A percentile compares a stretch with the other conserved stretches of the same genome.
Evolutionary conservation across 805 yeast species (phyloP).

Genomic region (Kuraishia ogatae): DNA sequence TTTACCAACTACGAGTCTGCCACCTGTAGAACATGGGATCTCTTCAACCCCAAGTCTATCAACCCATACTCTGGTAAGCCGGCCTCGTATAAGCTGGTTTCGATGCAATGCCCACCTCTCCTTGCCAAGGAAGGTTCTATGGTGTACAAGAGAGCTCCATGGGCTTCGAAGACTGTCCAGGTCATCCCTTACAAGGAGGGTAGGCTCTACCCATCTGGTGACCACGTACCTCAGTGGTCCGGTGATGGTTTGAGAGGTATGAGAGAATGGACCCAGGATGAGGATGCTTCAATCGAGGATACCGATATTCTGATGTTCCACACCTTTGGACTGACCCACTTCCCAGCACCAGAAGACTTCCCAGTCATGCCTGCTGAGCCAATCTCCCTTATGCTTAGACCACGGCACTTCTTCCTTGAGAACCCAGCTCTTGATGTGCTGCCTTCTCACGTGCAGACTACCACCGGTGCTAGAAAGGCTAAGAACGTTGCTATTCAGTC

Average conservation of each 20-base stretch:
- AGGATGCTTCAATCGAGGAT: slow-evolving; percentile 46
- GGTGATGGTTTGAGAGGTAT: slow-evolving; percentile 62
- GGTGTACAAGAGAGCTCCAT: slow-evolving; percentile 75
- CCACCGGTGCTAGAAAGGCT: slow-evolving; percentile 31
- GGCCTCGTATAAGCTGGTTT: slow-evolving; percentile 67
- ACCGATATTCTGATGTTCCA: slow-evolving; percentile 72
- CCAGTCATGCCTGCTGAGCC: slow-evolving; percentile 87
- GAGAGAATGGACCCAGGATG: slow-evolving; percentile 63
- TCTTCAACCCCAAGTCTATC: slow-evolving; percentile 60
- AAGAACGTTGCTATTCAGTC: slow-evolving; percentile 30
- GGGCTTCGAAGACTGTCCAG: slow-evolving; percentile 61
- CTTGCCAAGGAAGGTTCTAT: slow-evolving; percentile 68
- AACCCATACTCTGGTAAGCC: slow-evolving; percentile 70
- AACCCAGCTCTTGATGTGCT: slow-evolving; percentile 71
- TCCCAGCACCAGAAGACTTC: slow-evolving; percentile 87
- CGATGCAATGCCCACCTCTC: slow-evolving; percentile 64
- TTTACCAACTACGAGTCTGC: slow-evolving; percentile 50
- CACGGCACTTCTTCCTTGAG: slow-evolving; percentile 69
- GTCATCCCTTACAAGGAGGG: slow-evolving; percentile 70
- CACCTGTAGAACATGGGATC: slow-evolving; percentile 70
- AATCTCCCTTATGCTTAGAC: slow-evolving; percentile 64
- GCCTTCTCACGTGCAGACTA: slow-evolving; percentile 50
- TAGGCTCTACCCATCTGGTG: slow-evolving; percentile 74
- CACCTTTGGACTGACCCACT: slow-evolving; percentile 78
- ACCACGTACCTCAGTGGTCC: slow-evolving; percentile 66